A percentile compares a stretch with the other conserved stretches of the same genome.
Conservation (phyloP, 352 stramenopile genomes). For the Globisporangium yorkense region DNA sequence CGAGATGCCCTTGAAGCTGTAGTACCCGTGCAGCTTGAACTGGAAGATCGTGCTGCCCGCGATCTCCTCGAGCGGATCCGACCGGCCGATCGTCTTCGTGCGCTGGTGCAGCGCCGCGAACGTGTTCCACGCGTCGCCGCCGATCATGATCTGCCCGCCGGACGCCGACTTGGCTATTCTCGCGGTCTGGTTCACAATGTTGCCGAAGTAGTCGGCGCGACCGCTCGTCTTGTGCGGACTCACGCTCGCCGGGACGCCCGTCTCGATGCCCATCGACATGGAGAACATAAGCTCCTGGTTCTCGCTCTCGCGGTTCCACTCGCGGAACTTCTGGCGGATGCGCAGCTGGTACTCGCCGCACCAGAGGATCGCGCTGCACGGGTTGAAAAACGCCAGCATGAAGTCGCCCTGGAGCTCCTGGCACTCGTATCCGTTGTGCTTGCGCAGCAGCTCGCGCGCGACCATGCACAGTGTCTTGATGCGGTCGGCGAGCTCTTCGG, state of each 20-base stretch:
- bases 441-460: slow-evolving; percentile 62
- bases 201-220: slow-evolving; percentile 85
- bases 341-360: slow-evolving; percentile 80
- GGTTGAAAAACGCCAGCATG: slow-evolving; percentile 87
- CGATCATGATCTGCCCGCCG: slow-evolving; percentile 78
- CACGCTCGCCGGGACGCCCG: slow-evolving; percentile 73
- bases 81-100: slow-evolving; percentile 27
- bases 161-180: slow-evolving; percentile 81
- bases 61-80: slow-evolving; percentile 39
- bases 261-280: slow-evolving; percentile 87
- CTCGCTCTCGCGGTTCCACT: slow-evolving; percentile 70
- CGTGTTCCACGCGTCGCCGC: slow-evolving; percentile 68
- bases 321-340: slow-evolving; percentile 69
- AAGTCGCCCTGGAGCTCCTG: slow-evolving; percentile 87
- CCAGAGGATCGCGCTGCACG: slow-evolving; percentile 74
- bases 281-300: slow-evolving; percentile 80
- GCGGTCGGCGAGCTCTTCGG: slow-evolving; percentile 74
- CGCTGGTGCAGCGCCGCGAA: slow-evolving; percentile 38
- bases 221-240: slow-evolving; percentile 86
- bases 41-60: slow-evolving; percentile 60
- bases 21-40: slow-evolving; percentile 83
- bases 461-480: slow-evolving; percentile 84
- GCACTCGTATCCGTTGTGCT: slow-evolving; percentile 86
- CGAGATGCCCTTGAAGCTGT: slow-evolving; percentile 84
- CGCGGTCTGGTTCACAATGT: slow-evolving; percentile 87